phyloP scores from a whole-genome alignment of 106 monocot species.

The Apostasia shenzhenica region DNA sequence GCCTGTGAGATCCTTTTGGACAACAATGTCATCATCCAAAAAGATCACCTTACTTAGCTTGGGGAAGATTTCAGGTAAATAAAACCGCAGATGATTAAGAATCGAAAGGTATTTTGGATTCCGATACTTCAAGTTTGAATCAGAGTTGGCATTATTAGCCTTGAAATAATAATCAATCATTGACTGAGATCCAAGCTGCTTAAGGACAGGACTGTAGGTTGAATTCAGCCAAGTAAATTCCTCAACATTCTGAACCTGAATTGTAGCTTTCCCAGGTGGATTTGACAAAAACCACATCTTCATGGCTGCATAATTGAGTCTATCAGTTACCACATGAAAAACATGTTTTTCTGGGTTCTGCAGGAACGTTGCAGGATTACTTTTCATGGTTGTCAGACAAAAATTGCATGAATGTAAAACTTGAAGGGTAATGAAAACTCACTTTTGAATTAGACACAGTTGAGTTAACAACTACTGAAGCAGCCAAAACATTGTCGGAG shows the following conservation, averaged over 20 bases:
- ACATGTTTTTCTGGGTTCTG: conserved; percentile 53
- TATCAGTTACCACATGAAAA: conserved; percentile 69
- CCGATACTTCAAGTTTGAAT: conserved; percentile 49
- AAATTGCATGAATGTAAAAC: background rate
- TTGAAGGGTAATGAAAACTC: background rate
- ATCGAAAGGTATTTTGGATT: conserved; percentile 77
- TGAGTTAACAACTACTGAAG: conserved; percentile 63
- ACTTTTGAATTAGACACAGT: conserved; percentile 58
- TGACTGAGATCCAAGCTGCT: conserved; percentile 45
- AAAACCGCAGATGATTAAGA: conserved; percentile 72
- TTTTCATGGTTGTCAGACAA: too few relatives aligned
- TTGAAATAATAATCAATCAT: conserved; percentile 68
- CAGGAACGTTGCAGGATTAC: background rate
- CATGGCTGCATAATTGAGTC: conserved; percentile 64
- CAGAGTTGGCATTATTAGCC: conserved; percentile 27
- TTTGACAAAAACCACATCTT: conserved; percentile 69
- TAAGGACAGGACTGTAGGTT: conserved; percentile 60
- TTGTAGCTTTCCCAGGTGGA: conserved; percentile 37
- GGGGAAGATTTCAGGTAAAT: conserved; percentile 70
- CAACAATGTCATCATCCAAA: conserved; percentile 77
- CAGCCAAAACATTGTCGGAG: conserved; percentile 58
- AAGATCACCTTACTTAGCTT: conserved; percentile 69
- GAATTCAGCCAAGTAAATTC: conserved; percentile 65
- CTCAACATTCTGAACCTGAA: conserved; percentile 52
- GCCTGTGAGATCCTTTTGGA: conserved; percentile 54